Conservation (phyloP, 768 basidiomycete genomes). For the Leccinum longicurvipes region DNA sequence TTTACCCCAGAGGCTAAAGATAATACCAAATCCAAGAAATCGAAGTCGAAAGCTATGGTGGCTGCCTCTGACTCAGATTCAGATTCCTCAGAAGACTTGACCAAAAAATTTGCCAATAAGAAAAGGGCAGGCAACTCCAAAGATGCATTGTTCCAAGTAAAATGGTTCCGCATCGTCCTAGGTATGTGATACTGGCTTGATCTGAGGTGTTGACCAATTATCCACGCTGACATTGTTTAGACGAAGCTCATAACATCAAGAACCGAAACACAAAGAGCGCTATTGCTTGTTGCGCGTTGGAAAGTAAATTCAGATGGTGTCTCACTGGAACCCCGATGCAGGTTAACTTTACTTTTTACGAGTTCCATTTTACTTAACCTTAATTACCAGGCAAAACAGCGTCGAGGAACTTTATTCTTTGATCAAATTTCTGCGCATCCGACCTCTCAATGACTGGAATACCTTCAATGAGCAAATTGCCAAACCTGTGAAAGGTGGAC, state of each 20-base stretch:
- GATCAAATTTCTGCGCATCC: conserved; percentile 82
- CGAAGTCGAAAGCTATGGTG: conserved; percentile 30
- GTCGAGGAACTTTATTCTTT: conserved; percentile 89
- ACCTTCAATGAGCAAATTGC: conserved; percentile 78
- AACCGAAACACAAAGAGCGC: conserved; percentile 76
- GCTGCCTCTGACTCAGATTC: conserved; percentile 30
- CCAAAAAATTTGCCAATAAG: conserved; percentile 36
- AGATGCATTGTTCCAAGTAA: conserved; percentile 69
- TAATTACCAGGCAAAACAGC: conserved; percentile 67
- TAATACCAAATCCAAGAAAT: conserved; percentile 48
- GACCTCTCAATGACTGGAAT: conserved; percentile 76
- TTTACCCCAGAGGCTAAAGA: conserved; percentile 52
- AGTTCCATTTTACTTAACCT: neutral
- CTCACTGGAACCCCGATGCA: conserved; percentile 82
- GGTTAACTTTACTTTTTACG: conserved; percentile 4
- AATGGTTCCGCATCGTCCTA: conserved; percentile 84
- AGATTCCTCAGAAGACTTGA: conserved; percentile 41
- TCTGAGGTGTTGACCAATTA: neutral
- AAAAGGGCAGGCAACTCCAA: conserved; percentile 47
- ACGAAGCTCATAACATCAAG: conserved; percentile 95
- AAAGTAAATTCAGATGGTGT: conserved; percentile 82
- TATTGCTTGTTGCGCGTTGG: conserved; percentile 73
- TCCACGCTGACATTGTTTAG: conserved; percentile 34
- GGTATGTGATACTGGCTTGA: conserved; percentile 42
- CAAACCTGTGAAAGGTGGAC: conserved; percentile 72